Conservation (phyloP, 2,329 filamentous ascomycete genomes). For the Penicillium sp. region DNA sequence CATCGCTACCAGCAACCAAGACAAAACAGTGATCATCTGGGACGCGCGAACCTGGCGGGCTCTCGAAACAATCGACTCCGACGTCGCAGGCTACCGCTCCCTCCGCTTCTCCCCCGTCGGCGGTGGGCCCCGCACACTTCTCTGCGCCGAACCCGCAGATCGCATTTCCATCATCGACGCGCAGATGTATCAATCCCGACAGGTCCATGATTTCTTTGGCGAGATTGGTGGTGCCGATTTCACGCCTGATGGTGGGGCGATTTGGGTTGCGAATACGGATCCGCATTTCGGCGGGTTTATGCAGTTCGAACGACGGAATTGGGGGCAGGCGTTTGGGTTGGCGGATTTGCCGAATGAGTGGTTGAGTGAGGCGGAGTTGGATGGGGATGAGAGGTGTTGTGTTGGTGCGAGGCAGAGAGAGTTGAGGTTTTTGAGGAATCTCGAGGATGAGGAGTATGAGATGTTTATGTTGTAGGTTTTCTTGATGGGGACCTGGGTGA, state of each 20-base stretch:
- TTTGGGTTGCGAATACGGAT: slow-evolving; percentile 52
- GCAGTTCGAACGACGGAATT: slow-evolving; percentile 47
- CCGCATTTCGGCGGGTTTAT: slow-evolving; percentile 50
- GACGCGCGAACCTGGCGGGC: slow-evolving; percentile 48
- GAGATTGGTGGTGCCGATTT: slow-evolving; percentile 51
- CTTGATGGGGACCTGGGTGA: not conserved
- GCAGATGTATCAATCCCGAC: slow-evolving; percentile 46
- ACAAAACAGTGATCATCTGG: slow-evolving; percentile 52
- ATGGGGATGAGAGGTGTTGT: slow-evolving; percentile 42
- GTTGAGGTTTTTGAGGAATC: slow-evolving; percentile 38
- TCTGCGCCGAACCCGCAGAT: slow-evolving; percentile 50
- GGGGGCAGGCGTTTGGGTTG: slow-evolving; percentile 41
- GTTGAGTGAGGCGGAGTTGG: slow-evolving; percentile 39
- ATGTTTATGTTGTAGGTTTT: slow-evolving; percentile 35
- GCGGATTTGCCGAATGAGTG: slow-evolving; percentile 45
- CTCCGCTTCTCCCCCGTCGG: slow-evolving; percentile 50
- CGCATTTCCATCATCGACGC: slow-evolving; percentile 51
- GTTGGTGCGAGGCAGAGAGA: slow-evolving; percentile 40
- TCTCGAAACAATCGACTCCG: slow-evolving; percentile 47
- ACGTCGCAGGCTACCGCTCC: slow-evolving; percentile 50
- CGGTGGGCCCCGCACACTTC: slow-evolving; percentile 47
- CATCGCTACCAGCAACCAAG: slow-evolving; percentile 52
- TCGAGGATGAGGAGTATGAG: slow-evolving; percentile 42
- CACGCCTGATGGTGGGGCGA: slow-evolving; percentile 44
- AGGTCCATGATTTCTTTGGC: slow-evolving; percentile 52